phyloP scores from a whole-genome alignment of 2,329 filamentous ascomycete genomes.

The Simplicillium sp. region DNA sequence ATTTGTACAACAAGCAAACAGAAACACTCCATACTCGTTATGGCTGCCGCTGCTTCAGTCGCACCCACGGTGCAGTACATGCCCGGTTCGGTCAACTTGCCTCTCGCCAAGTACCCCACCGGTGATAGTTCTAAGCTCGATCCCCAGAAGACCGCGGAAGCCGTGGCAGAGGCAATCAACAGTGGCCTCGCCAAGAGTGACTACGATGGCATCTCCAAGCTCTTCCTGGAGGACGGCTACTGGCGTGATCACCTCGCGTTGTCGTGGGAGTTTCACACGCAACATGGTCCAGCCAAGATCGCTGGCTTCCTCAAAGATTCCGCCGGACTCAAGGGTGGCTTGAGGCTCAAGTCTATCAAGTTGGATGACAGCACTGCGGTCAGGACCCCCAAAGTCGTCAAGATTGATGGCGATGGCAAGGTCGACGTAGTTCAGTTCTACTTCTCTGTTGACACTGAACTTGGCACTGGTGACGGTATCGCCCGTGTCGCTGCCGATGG shows the following conservation, averaged over 20 bases:
- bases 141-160: not conserved
- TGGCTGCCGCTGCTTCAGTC: not conserved
- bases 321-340: slow-evolving; percentile 2
- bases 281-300: slow-evolving; percentile 16
- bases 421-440: slow-evolving; percentile 10
- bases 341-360: slow-evolving; percentile 1
- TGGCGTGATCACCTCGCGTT: slow-evolving; percentile 46
- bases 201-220: slow-evolving; percentile 9
- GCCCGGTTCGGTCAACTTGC: slow-evolving; percentile 5
- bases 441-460: slow-evolving; percentile 9
- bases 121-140: not conserved
- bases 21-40: not conserved
- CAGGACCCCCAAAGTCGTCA: slow-evolving; percentile 2
- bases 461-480: slow-evolving; percentile 9
- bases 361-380: not conserved
- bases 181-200: slow-evolving; percentile 4
- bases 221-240: slow-evolving; percentile 31
- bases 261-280: slow-evolving; percentile 40
- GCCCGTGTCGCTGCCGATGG: slow-evolving; percentile 8
- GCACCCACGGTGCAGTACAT: slow-evolving; percentile 5
- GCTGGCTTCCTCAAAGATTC: slow-evolving; percentile 4
- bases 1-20: no score
- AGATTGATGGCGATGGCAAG: slow-evolving; percentile 5
- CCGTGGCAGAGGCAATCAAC: slow-evolving; percentile 3
- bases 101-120: slow-evolving; percentile 2